These are phyloP conservation scores for Solanum chacoense DNA, from an alignment of 305 asterid species.

Conservation along the genomic window DNA sequence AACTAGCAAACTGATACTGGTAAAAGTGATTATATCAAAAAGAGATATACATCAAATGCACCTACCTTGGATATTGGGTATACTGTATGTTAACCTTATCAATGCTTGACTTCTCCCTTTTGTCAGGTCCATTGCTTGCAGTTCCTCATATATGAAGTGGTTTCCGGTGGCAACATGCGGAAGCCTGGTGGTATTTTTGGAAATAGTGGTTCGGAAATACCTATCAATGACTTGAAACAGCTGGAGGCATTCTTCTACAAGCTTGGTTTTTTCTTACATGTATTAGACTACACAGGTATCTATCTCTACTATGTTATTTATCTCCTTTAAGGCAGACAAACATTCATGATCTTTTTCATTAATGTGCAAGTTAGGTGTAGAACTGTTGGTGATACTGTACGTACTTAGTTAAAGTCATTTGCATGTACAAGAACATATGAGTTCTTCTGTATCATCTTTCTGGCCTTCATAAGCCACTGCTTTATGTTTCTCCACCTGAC, in stretches of 20 bases:
- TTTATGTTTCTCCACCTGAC: background rate
- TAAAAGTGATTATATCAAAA: background rate
- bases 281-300: conserved; percentile 85
- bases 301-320: background rate
- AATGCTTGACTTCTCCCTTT: conserved; percentile 6
- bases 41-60: background rate
- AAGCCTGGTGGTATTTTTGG: conserved; percentile 98
- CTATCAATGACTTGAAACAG: conserved; percentile 87
- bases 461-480: background rate
- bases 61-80: background rate
- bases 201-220: conserved; percentile 89
- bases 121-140: conserved; percentile 90
- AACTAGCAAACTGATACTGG: background rate
- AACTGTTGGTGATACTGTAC: background rate
- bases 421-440: background rate
- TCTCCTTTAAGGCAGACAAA: background rate
- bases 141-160: conserved; percentile 96
- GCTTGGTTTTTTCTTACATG: conserved; percentile 94
- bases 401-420: background rate
- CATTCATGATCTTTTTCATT: background rate
- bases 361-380: background rate
- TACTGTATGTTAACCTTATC: background rate
- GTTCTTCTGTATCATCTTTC: background rate
- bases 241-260: conserved; percentile 95
- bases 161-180: conserved; percentile 98